Conservation (phyloP, 352 stramenopile species). For the Phytopythium litorale region DNA sequence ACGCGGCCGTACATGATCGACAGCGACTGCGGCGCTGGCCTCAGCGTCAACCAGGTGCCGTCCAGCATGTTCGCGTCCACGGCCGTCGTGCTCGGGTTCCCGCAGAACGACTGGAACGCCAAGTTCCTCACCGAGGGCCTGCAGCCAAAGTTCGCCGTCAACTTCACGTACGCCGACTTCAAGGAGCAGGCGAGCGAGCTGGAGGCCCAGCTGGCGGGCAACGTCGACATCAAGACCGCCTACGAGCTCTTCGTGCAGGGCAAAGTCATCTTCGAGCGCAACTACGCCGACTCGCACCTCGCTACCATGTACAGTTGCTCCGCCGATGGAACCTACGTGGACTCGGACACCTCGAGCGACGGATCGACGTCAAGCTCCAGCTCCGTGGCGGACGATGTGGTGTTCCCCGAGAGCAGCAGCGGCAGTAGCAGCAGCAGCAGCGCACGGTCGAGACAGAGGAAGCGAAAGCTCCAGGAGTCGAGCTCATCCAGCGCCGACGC, state of each 20-base stretch:
- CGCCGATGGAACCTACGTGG: background rate
- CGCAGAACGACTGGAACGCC: slow-evolving; percentile 31
- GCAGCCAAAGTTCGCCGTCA: slow-evolving; percentile 9
- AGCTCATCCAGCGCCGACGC: background rate
- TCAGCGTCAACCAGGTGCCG: slow-evolving; percentile 9
- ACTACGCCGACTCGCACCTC: slow-evolving; percentile 12
- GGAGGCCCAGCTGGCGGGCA: slow-evolving; percentile 6
- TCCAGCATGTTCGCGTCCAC: slow-evolving; percentile 33
- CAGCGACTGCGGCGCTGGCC: slow-evolving; percentile 20
- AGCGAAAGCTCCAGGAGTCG: background rate
- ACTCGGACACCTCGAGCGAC: background rate
- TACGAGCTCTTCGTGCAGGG: slow-evolving; percentile 44
- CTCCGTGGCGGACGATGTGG: background rate
- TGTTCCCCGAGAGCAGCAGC: background rate
- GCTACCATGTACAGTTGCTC: slow-evolving; percentile 5
- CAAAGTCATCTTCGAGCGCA: slow-evolving; percentile 31
- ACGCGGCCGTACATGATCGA: slow-evolving; percentile 16
- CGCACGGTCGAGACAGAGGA: background rate
- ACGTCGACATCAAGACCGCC: slow-evolving; percentile 4
- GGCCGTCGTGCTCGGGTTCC: slow-evolving; percentile 32
- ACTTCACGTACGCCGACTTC: slow-evolving; percentile 17
- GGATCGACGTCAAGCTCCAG: background rate
- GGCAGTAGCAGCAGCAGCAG: background rate
- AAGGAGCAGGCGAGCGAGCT: slow-evolving; percentile 10
- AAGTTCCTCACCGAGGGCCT: slow-evolving; percentile 22